These are phyloP conservation scores for Ganoderma boninense DNA, from an alignment of 1,284 basidiomycete genomes.

Conservation along the genomic window DNA sequence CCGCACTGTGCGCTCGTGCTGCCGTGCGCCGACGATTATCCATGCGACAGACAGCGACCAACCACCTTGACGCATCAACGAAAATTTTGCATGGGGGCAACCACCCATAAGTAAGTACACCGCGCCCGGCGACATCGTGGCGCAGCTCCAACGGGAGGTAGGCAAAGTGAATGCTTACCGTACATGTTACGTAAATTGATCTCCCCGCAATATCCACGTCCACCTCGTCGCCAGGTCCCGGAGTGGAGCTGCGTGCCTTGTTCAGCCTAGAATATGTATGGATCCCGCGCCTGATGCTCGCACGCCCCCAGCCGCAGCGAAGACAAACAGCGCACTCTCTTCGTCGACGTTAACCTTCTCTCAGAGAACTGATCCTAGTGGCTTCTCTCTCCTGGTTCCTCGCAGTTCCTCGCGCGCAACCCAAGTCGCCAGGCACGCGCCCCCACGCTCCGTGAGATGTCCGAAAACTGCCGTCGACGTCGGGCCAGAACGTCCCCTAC, in stretches of 20 bases:
- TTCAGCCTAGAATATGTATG: neutral
- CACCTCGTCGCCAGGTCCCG: neutral
- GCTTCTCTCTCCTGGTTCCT: constrained; percentile 2
- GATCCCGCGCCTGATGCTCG: neutral
- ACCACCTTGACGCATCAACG: neutral
- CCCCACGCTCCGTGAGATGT: neutral
- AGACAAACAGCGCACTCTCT: neutral
- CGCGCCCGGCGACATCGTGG: neutral
- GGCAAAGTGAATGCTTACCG: neutral
- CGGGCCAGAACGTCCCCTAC: neutral
- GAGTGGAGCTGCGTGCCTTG: neutral
- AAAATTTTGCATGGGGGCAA: too few relatives aligned
- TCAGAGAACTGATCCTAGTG: too few relatives aligned
- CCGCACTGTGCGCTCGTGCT: neutral
- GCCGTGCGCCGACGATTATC: neutral
- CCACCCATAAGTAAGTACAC: neutral
- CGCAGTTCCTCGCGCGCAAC: neutral
- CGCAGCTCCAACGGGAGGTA: neutral
- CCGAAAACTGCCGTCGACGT: neutral
- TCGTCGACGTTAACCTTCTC: neutral
- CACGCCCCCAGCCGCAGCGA: neutral
- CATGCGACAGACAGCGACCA: neutral
- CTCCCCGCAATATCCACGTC: neutral
- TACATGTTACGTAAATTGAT: neutral
- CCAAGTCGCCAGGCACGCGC: neutral